phyloP scores from a whole-genome alignment of 2,329 filamentous ascomycete species.

The Fusarium stilboides region DNA sequence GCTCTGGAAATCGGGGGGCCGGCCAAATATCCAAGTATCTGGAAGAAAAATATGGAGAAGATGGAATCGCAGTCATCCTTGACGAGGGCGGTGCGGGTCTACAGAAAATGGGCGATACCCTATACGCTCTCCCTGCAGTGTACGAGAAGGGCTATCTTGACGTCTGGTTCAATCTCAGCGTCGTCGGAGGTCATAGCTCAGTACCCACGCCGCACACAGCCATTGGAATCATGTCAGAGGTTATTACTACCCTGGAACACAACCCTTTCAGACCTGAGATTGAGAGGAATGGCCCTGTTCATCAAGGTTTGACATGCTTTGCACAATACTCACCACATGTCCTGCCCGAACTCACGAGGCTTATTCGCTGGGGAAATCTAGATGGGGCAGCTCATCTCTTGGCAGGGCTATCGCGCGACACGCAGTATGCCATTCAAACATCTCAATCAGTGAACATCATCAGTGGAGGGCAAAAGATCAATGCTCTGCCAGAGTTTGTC shows the following conservation, averaged over 20 bases:
- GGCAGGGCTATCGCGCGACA: slow-evolving; percentile 24
- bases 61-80: slow-evolving; percentile 71
- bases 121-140: slow-evolving; percentile 70
- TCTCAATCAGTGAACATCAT: slow-evolving; percentile 73
- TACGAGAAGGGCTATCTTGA: slow-evolving; percentile 75
- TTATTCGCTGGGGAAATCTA: slow-evolving; percentile 50
- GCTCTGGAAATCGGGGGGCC: slow-evolving; percentile 69
- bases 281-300: slow-evolving; percentile 65
- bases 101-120: slow-evolving; percentile 59
- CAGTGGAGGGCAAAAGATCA: slow-evolving; percentile 73
- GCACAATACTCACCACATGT: slow-evolving; percentile 67
- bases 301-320: slow-evolving; percentile 69
- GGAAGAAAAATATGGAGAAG: slow-evolving; percentile 65
- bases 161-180: slow-evolving; percentile 68
- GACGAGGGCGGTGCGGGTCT: slow-evolving; percentile 75
- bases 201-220: slow-evolving; percentile 73
- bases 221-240: slow-evolving; percentile 77
- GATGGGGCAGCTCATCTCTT: slow-evolving; percentile 47
- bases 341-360: slow-evolving; percentile 57
- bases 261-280: slow-evolving; percentile 65
- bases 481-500: slow-evolving; percentile 75
- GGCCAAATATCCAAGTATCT: slow-evolving; percentile 65
- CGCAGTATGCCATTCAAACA: slow-evolving; percentile 70
- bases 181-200: slow-evolving; percentile 72
- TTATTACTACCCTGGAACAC: slow-evolving; percentile 73